Percentiles rank a stretch among this genome's conserved stretches.
Evolutionary conservation across 352 stramenopile species (phyloP).

Genomic region (Phytophthora europaea): DNA sequence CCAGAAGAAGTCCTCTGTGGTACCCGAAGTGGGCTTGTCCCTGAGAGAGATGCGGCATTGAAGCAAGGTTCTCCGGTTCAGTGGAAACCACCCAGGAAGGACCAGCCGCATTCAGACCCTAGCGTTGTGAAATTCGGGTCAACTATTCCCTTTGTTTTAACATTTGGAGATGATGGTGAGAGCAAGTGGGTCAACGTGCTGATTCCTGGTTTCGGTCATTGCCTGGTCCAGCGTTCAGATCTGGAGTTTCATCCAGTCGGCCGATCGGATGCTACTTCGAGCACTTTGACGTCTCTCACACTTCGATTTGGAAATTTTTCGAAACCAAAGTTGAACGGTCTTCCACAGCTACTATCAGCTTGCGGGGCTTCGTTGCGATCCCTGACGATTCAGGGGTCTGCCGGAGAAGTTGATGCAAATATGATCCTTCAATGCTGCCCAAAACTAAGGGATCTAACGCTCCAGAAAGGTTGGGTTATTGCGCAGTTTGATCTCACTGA

Average conservation of each 20-base stretch:
- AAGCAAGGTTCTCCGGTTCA: conserved; percentile 16
- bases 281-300: not conserved
- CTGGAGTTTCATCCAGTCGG: not conserved
- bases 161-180: not conserved
- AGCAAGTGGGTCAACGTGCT: conserved; percentile 1
- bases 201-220: not conserved
- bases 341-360: not conserved
- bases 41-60: conserved; percentile 10
- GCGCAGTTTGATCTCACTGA: not conserved
- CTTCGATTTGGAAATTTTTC: conserved; percentile 1
- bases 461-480: not conserved
- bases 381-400: not conserved
- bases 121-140: not conserved
- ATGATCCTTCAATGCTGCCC: conserved; percentile 2
- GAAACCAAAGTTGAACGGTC: not conserved
- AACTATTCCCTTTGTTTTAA: not conserved
- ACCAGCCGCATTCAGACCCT: not conserved
- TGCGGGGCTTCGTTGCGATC: not conserved
- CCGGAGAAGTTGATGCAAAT: not conserved
- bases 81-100: not conserved
- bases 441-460: not conserved
- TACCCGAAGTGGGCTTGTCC: not conserved
- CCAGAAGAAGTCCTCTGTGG: conserved; percentile 25
- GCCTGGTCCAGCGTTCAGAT: not conserved
- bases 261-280: not conserved